These are phyloP conservation scores for Xylogone sp. DNA, from an alignment of 2,329 filamentous ascomycete genomes.

Conservation along the genomic window DNA sequence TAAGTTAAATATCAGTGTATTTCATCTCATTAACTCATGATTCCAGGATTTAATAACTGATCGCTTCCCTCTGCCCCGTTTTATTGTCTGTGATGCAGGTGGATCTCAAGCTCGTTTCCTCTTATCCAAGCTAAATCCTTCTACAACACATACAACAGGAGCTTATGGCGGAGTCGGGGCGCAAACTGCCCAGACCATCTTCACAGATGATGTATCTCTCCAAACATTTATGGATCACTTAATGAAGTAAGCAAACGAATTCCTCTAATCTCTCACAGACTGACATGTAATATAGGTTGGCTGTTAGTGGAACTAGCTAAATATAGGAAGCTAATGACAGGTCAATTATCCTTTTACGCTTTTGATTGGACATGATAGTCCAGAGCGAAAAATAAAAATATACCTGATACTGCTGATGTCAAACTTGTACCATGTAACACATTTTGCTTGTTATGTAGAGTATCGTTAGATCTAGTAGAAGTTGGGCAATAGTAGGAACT, in stretches of 20 bases:
- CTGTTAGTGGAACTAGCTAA: constrained; percentile 55
- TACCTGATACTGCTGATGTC: not conserved
- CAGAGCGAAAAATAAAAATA: not conserved
- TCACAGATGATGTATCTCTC: constrained; percentile 95
- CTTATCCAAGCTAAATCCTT: constrained; percentile 94
- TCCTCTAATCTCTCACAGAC: constrained; percentile 16
- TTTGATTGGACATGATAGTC: not conserved
- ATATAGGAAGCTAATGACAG: not conserved
- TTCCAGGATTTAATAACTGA: constrained; percentile 88
- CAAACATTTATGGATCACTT: constrained; percentile 99
- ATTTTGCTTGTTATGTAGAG: not conserved
- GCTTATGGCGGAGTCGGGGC: constrained; percentile 83
- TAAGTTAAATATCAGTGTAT: not conserved
- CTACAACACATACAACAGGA: constrained; percentile 91
- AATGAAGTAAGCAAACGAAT: constrained; percentile 75
- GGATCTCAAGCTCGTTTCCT: constrained; percentile 97
- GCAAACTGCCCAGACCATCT: constrained; percentile 93
- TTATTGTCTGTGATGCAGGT: constrained; percentile 98
- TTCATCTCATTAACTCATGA: constrained; percentile 15
- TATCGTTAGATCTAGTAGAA: not conserved
- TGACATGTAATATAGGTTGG: constrained; percentile 39
- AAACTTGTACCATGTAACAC: not conserved
- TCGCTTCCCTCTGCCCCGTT: constrained; percentile 94
- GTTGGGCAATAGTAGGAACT: not conserved
- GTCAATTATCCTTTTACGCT: not conserved